Evolutionary conservation across 2,329 filamentous ascomycete genomes (phyloP).

Genomic region (Tolypocladium cylindrosporum): DNA sequence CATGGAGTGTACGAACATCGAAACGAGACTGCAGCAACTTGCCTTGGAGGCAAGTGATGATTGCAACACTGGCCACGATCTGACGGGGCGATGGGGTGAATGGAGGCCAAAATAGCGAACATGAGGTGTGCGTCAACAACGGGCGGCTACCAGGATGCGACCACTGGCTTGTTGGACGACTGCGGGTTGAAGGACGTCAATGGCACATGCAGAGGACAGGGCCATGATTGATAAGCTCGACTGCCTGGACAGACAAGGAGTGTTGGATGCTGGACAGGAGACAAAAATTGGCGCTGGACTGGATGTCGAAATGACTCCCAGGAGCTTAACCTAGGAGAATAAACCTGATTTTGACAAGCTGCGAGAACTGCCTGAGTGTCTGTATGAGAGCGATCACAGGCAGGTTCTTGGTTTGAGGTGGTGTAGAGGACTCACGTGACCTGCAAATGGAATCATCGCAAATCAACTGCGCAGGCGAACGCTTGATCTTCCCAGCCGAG

Average conservation of each 20-base stretch:
- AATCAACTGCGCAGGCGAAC: neutral
- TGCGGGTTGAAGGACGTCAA: neutral
- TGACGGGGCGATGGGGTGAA: neutral
- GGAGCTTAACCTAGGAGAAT: neutral
- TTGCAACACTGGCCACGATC: neutral
- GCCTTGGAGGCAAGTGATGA: neutral
- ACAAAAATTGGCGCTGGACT: neutral
- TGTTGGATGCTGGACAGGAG: neutral
- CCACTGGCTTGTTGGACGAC: neutral
- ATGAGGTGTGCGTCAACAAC: neutral
- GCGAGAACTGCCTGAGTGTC: neutral
- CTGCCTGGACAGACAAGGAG: neutral
- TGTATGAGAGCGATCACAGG: neutral
- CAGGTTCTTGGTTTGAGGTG: neutral
- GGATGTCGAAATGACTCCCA: neutral
- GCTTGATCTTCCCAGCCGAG: neutral
- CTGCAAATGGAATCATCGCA: neutral
- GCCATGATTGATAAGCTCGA: neutral
- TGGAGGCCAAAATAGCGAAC: neutral
- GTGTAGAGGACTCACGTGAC: neutral
- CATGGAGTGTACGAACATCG: neutral
- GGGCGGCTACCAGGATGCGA: neutral
- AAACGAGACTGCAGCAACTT: neutral
- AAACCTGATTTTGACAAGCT: neutral
- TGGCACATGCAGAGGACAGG: neutral